A percentile compares a stretch with the other conserved stretches of the same genome.
These are phyloP conservation scores for Penicillium sp. DNA, from an alignment of 2,329 filamentous ascomycete species.

Conservation along the genomic window DNA sequence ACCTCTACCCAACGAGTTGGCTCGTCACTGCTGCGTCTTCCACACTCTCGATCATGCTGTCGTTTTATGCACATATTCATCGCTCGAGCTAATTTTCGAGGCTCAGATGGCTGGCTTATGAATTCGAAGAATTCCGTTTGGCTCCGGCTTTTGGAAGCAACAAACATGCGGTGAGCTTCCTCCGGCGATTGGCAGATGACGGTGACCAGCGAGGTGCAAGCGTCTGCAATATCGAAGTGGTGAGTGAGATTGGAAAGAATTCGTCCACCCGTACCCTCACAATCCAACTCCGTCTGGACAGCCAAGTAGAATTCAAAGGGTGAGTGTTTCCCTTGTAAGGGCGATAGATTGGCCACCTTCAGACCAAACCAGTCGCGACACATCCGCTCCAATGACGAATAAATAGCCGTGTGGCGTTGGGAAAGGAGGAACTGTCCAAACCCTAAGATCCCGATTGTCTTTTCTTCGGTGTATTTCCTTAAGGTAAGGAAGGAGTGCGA, in stretches of 20 bases:
- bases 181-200: constrained; percentile 29
- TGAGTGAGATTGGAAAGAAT: neutral
- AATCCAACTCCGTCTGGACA: neutral
- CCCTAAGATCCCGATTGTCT: constrained; percentile 22
- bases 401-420: constrained; percentile 13
- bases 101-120: too few relatives aligned
- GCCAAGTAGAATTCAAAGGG: constrained; percentile 24
- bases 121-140: constrained; percentile 25
- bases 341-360: constrained; percentile 7
- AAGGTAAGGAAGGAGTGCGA: neutral
- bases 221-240: neutral
- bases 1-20: too few relatives aligned
- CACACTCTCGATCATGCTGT: too few relatives aligned
- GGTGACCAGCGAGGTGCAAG: constrained; percentile 26
- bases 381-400: constrained; percentile 19
- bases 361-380: constrained; percentile 23
- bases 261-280: neutral
- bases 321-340: neutral
- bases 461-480: constrained; percentile 10
- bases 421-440: constrained; percentile 12
- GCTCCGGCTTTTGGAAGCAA: constrained; percentile 2
- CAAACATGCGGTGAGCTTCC: constrained; percentile 23
- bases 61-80: too few relatives aligned
- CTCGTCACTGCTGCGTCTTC: too few relatives aligned
- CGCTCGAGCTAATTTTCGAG: too few relatives aligned